phyloP scores from a whole-genome alignment of 192 early-diverging fungal genomes.

The Coemansia sp. region DNA sequence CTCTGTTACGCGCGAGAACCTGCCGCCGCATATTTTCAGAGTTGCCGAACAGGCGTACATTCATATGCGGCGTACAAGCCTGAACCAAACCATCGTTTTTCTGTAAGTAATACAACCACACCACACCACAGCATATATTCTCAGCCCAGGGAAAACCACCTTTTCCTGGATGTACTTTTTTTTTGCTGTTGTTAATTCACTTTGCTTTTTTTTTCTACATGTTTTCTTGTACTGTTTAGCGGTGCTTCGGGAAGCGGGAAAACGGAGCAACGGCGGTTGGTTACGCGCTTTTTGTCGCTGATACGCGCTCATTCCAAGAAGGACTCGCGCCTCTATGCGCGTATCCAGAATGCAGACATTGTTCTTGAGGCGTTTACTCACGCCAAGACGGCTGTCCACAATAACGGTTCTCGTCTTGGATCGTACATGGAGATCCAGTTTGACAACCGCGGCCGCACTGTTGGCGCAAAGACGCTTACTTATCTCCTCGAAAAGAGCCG shows the following conservation, averaged over 20 bases:
- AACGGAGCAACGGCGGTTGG: constrained; percentile 68
- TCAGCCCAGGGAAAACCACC: not conserved
- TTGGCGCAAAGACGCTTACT: constrained; percentile 82
- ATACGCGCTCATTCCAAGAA: constrained; percentile 73
- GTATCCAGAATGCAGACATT: constrained; percentile 66
- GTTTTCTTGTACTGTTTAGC: constrained; percentile 50
- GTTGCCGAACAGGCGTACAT: constrained; percentile 80
- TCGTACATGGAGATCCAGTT: constrained; percentile 87
- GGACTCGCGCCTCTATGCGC: constrained; percentile 65
- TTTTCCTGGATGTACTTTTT: not conserved
- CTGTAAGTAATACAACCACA: constrained; percentile 59
- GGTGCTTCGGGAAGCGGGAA: constrained; percentile 90
- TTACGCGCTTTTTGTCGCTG: constrained; percentile 63
- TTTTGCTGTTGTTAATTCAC: not conserved
- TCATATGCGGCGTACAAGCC: constrained; percentile 80
- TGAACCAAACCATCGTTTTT: constrained; percentile 87
- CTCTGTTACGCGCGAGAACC: constrained; percentile 33
- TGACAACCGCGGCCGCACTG: constrained; percentile 80
- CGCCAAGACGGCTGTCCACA: constrained; percentile 71
- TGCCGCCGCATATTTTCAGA: constrained; percentile 83
- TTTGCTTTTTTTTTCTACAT: not conserved
- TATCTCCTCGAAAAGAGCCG: constrained; percentile 89
- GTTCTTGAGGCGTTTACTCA: constrained; percentile 88
- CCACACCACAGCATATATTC: not conserved
- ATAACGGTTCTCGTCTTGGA: constrained; percentile 83